A percentile compares a stretch with the other conserved stretches of the same genome.
phyloP scores from a whole-genome alignment of 208 protist species.

The Porcisia deanei region DNA sequence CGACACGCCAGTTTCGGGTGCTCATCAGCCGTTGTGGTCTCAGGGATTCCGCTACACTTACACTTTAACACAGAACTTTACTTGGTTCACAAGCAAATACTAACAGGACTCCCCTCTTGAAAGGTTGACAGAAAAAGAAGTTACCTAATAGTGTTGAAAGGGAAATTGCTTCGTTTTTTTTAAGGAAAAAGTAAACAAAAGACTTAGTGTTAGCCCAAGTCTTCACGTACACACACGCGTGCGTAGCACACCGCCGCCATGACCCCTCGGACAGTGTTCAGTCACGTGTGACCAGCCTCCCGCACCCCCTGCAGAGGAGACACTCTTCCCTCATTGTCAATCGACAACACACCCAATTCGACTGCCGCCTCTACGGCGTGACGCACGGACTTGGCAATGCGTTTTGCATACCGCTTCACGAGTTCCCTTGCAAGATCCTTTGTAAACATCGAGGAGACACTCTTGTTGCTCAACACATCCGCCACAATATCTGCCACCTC shows the following conservation, averaged over 20 bases:
- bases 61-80: neutral
- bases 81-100: too few species aligned
- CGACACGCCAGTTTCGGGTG: neutral
- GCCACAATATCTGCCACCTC: conserved; percentile 57
- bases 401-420: conserved; percentile 56
- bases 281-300: neutral
- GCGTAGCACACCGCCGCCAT: too few species aligned
- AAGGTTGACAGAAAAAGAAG: too few species aligned
- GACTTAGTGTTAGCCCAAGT: too few species aligned
- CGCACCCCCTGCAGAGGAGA: neutral
- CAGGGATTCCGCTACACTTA: neutral
- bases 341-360: conserved; percentile 35
- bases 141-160: too few species aligned
- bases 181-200: too few species aligned
- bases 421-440: conserved; percentile 55
- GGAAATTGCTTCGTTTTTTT: too few species aligned
- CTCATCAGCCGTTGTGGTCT: neutral
- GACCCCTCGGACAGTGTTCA: too few species aligned
- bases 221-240: too few species aligned
- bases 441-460: conserved; percentile 28
- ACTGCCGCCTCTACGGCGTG: conserved; percentile 45
- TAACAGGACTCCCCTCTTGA: too few species aligned
- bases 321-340: conserved; percentile 48
- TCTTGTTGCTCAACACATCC: conserved; percentile 43
- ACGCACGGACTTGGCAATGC: conserved; percentile 65